phyloP scores from a whole-genome alignment of 2,329 filamentous ascomycete species.

The Talaromyces sp. region DNA sequence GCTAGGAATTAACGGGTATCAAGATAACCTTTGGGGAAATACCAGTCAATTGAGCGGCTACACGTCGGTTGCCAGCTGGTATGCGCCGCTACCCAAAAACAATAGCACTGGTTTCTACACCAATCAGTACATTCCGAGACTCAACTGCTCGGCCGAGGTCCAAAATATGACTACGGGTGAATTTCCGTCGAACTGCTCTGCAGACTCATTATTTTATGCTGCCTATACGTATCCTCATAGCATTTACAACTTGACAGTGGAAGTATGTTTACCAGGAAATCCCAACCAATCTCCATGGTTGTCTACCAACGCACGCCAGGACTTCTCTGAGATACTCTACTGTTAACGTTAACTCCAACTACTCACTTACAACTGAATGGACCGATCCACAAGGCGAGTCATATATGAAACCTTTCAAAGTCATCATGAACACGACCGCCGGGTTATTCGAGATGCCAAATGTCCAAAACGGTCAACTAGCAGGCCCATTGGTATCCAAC shows the following conservation, averaged over 20 bases:
- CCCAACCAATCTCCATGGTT: constrained; percentile 26
- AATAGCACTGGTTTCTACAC: constrained; percentile 27
- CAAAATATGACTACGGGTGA: constrained; percentile 20
- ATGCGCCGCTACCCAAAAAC: constrained; percentile 23
- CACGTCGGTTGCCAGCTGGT: constrained; percentile 2
- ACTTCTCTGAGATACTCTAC: constrained; percentile 31
- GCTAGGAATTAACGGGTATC: neutral
- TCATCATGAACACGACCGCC: constrained; percentile 29
- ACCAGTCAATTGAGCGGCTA: neutral
- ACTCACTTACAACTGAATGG: neutral
- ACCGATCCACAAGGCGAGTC: neutral
- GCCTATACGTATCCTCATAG: constrained; percentile 18
- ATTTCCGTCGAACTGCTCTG: constrained; percentile 25
- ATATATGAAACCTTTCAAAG: constrained; percentile 18
- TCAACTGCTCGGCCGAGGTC: constrained; percentile 27
- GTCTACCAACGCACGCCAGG: constrained; percentile 26
- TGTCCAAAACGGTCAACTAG: constrained; percentile 24
- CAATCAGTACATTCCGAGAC: constrained; percentile 28
- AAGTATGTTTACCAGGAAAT: constrained; percentile 30
- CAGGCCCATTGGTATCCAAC: constrained; percentile 18
- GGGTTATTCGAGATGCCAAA: constrained; percentile 35
- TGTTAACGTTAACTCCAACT: constrained; percentile 22
- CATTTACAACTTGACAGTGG: constrained; percentile 7
- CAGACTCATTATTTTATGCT: constrained; percentile 22
- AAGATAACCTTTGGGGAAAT: constrained; percentile 10